Conservation (phyloP, 2,329 filamentous ascomycete genomes). For the Hymenoscyphus fructigenus region DNA sequence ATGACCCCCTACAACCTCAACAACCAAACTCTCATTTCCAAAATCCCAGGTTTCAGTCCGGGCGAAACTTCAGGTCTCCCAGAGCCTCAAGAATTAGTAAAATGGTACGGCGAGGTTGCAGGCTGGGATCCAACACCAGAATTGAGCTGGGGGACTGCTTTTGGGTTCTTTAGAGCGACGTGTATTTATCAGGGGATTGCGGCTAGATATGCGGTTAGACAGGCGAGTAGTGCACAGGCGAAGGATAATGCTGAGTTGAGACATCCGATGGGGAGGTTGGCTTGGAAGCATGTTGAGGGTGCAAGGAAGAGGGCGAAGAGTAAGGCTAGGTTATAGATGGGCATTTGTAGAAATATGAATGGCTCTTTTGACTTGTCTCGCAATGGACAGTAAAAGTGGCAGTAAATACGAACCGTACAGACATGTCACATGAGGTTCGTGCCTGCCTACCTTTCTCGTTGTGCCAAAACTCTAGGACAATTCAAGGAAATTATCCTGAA, state of each 20-base stretch:
- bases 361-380: too few species aligned
- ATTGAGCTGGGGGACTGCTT: constrained; percentile 60
- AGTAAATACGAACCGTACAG: too few species aligned
- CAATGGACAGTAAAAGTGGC: too few species aligned
- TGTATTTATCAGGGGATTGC: constrained; percentile 85
- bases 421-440: too few species aligned
- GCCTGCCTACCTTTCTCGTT: too few species aligned
- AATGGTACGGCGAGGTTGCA: constrained; percentile 66
- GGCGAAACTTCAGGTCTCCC: constrained; percentile 55
- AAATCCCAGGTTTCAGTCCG: constrained; percentile 40
- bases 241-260: constrained; percentile 68
- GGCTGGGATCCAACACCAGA: constrained; percentile 70
- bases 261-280: constrained; percentile 71
- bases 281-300: constrained; percentile 69
- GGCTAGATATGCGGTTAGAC: constrained; percentile 76
- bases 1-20: constrained; percentile 47
- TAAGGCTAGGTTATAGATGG: constrained; percentile 44
- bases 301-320: constrained; percentile 41
- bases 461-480: too few species aligned
- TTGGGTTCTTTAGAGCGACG: constrained; percentile 59
- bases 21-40: constrained; percentile 34
- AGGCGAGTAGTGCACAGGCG: constrained; percentile 87
- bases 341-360: neutral
- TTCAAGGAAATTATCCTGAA: too few species aligned
- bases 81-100: constrained; percentile 54